Evolutionary conservation across 345 rosid species (phyloP).

Genomic region (Pelargonium nanum): DNA sequence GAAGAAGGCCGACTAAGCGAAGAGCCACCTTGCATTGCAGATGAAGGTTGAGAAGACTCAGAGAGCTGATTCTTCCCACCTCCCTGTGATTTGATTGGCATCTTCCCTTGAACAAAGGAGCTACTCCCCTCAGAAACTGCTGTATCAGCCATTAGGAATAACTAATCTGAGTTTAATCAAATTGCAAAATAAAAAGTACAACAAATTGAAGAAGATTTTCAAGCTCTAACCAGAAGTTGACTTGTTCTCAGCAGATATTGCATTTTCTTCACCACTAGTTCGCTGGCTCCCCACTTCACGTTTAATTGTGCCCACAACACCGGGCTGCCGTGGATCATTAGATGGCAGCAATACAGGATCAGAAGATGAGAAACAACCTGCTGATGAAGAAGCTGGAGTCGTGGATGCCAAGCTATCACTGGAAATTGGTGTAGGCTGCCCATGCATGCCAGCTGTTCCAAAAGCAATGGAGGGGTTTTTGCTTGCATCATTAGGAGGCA

Average conservation of each 20-base stretch:
- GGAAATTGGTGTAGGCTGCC: slow-evolving; percentile 27
- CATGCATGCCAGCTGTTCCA: slow-evolving; percentile 29
- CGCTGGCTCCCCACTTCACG: slow-evolving; percentile 35
- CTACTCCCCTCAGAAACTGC: slow-evolving; percentile 32
- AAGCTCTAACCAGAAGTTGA: slow-evolving; percentile 30
- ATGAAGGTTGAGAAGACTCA: slow-evolving; percentile 44
- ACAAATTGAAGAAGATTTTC: slow-evolving; percentile 6
- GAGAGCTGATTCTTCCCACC: slow-evolving; percentile 35
- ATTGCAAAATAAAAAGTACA: slow-evolving; percentile 5
- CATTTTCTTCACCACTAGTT: slow-evolving; percentile 32
- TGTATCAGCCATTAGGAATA: slow-evolving; percentile 13
- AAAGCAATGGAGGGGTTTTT: slow-evolving; percentile 24
- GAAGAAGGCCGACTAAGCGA: slow-evolving; percentile 66
- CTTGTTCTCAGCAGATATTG: slow-evolving; percentile 30
- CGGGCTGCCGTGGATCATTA: slow-evolving; percentile 24
- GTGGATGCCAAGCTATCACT: slow-evolving; percentile 23
- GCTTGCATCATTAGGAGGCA: slow-evolving; percentile 22
- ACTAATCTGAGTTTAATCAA: slow-evolving; percentile 9
- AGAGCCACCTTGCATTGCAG: slow-evolving; percentile 41
- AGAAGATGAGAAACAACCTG: slow-evolving; percentile 46
- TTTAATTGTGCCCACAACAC: slow-evolving; percentile 37
- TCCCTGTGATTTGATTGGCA: slow-evolving; percentile 42
- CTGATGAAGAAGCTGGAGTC: slow-evolving; percentile 39
- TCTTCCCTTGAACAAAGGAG: slow-evolving; percentile 36
- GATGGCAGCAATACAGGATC: slow-evolving; percentile 54